phyloP scores from a whole-genome alignment of 352 stramenopile genomes.

The Phytophthora podocarpi region DNA sequence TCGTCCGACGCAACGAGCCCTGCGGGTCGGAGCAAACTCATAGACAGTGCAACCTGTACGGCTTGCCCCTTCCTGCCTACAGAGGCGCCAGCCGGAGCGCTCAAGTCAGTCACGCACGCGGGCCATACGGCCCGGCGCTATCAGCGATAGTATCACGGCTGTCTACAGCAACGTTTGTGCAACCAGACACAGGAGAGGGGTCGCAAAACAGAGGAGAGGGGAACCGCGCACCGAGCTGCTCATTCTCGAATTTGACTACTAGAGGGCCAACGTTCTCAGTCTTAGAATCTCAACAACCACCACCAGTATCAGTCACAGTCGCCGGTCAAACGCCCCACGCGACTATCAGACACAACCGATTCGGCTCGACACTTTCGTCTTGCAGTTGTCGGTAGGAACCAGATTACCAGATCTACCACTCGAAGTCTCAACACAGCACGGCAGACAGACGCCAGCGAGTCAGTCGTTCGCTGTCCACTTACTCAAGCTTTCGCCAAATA shows the following conservation, averaged over 20 bases:
- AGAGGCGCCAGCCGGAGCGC: slow-evolving; percentile 18
- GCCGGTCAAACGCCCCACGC: neutral
- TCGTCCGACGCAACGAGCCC: slow-evolving; percentile 23
- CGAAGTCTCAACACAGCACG: slow-evolving; percentile 12
- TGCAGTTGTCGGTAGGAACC: slow-evolving; percentile 25
- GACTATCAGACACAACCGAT: slow-evolving; percentile 17
- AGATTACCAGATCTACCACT: slow-evolving; percentile 23
- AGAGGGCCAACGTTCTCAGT: slow-evolving; percentile 19
- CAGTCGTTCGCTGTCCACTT: slow-evolving; percentile 11
- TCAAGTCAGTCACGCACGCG: slow-evolving; percentile 29
- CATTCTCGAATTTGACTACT: slow-evolving; percentile 41
- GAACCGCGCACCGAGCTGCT: slow-evolving; percentile 18
- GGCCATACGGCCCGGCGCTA: slow-evolving; percentile 23
- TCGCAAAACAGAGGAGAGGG: slow-evolving; percentile 13
- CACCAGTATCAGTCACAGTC: slow-evolving; percentile 11
- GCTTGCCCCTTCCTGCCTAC: slow-evolving; percentile 7
- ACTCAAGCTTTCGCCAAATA: slow-evolving; percentile 21
- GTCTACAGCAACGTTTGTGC: slow-evolving; percentile 27
- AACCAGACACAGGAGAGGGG: slow-evolving; percentile 36
- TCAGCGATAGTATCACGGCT: slow-evolving; percentile 41
- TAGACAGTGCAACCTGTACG: slow-evolving; percentile 36
- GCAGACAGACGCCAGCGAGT: slow-evolving; percentile 24
- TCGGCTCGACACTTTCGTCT: slow-evolving; percentile 15
- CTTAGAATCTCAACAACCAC: slow-evolving; percentile 19
- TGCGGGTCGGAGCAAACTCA: slow-evolving; percentile 33